Evolutionary conservation across 2,329 filamentous ascomycete species (phyloP), one percentile per base, ranked within the genome.

Genomic region (Trichoderma guizhouense): DNA sequence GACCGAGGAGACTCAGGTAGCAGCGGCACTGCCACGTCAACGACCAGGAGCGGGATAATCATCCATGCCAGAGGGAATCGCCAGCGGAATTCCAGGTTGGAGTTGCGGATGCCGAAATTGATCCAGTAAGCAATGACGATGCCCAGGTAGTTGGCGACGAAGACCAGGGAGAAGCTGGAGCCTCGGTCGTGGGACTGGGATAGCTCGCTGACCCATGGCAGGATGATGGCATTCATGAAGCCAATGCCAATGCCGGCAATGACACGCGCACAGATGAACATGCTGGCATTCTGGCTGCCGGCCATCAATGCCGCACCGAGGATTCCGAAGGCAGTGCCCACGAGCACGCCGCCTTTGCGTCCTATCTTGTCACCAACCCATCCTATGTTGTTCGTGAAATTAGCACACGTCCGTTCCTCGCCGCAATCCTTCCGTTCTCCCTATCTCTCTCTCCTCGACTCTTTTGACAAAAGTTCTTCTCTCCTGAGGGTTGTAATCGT

Each of bases 171-270:
- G 39, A 86, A 79, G 67, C 79, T 84, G 2, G 81, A 82, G 70
- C 86, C 85, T 5, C 86, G 81, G 73, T 85, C 83, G 30, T 81
- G 77, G 7, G 85, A 83, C 4, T 81, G 79, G 3, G 85, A 85
- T 2, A 83, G 82, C 75, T 87, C 86, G 1, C 84, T 83, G 55
- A 86, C 82, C 70, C 85, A 79, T 1, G 85, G 84, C 5, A 85
- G 85, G 7, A 84, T 83, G 73, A 86, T 86, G 58, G 82, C 84
- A 39, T 83, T 87, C 75, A 86, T 76, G 76, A 82, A 83, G 65
- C 86, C 86, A 26, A 86, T 87, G 26, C 86, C 86, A 67, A 88
- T 76, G 15, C 86, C 86, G 2, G 85, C 85, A 51, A 87, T 78
- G 11, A 87, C 83, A 53, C 86, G 80, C 2, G 85, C 85, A 28